Percentiles rank a stretch among this genome's conserved stretches.
These are phyloP conservation scores for Cadophora gregata DNA, from an alignment of 2,329 filamentous ascomycete species.

Conservation along the genomic window DNA sequence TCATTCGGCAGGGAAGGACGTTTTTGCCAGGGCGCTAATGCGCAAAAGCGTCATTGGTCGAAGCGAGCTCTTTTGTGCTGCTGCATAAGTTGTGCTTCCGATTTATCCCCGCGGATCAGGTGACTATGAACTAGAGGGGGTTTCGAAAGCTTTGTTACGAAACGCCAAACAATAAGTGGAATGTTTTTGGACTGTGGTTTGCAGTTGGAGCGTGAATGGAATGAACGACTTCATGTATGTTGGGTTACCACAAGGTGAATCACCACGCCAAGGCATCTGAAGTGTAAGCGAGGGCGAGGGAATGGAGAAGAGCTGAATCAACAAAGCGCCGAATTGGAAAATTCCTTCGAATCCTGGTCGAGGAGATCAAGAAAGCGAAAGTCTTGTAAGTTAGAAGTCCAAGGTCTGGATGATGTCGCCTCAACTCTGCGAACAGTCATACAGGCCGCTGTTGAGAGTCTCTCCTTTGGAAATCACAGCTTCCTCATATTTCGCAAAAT, in stretches of 20 bases:
- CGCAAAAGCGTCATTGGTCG: constrained; percentile 12
- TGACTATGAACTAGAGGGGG: not conserved
- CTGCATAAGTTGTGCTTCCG: constrained; percentile 11
- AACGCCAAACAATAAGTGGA: not conserved
- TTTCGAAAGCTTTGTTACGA: not conserved
- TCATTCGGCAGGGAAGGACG: constrained; percentile 6
- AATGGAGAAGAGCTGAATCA: not conserved
- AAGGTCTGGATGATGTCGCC: too few species aligned
- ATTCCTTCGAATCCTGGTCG: too few species aligned
- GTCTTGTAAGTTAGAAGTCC: too few species aligned
- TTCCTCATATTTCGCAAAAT: too few species aligned
- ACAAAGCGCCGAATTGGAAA: too few species aligned
- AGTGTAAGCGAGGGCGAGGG: not conserved
- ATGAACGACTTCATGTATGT: not conserved
- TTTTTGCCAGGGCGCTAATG: constrained; percentile 2
- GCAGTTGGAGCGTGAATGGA: not conserved
- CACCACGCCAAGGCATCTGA: not conserved
- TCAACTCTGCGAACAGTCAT: too few species aligned
- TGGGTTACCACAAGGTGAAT: not conserved
- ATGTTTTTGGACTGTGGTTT: too few species aligned
- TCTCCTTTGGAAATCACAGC: too few species aligned
- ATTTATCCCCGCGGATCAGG: constrained; percentile 8
- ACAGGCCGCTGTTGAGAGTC: too few species aligned
- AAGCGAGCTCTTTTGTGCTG: constrained; percentile 2
- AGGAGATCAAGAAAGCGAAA: too few species aligned